Evolutionary conservation across 208 protist genomes (phyloP).

Genomic region (Vickermania ingenoplastis): DNA sequence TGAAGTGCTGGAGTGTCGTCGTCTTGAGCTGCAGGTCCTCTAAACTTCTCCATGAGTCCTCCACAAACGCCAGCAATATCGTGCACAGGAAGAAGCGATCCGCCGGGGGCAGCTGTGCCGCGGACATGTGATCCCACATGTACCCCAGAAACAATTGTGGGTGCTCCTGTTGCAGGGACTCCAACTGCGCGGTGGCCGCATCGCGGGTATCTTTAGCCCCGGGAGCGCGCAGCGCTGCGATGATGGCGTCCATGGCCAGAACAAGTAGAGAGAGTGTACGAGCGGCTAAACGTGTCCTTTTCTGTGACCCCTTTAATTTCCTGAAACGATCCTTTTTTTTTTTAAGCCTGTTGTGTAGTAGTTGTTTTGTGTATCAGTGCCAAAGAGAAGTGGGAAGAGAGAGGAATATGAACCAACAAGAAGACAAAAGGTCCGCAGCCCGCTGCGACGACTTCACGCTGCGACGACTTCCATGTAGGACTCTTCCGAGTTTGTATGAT

Average conservation of each 20-base stretch:
- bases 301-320: too few relatives aligned
- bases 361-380: too few relatives aligned
- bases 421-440: too few relatives aligned
- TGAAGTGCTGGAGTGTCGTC: slow-evolving; percentile 26
- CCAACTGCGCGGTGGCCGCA: slow-evolving; percentile 34
- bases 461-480: too few relatives aligned
- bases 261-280: neutral
- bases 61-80: slow-evolving; percentile 44
- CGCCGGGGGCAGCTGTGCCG: slow-evolving; percentile 1
- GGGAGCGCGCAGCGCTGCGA: slow-evolving; percentile 40
- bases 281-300: neutral
- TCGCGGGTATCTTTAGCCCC: slow-evolving; percentile 57
- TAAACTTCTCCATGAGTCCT: slow-evolving; percentile 47
- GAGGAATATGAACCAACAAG: too few relatives aligned
- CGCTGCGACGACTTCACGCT: too few relatives aligned
- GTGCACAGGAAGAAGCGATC: slow-evolving; percentile 70
- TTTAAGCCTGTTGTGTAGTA: too few relatives aligned
- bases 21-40: slow-evolving; percentile 26
- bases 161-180: slow-evolving; percentile 35
- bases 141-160: slow-evolving; percentile 50
- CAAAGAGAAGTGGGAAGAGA: too few relatives aligned
- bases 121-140: slow-evolving; percentile 40
- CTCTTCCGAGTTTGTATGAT: too few relatives aligned
- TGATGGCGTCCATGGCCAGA: slow-evolving; percentile 32
- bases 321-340: too few relatives aligned